These are phyloP conservation scores for Ophiocordyceps camponoti-saundersi DNA, from an alignment of 2,329 filamentous ascomycete species.

Conservation along the genomic window DNA sequence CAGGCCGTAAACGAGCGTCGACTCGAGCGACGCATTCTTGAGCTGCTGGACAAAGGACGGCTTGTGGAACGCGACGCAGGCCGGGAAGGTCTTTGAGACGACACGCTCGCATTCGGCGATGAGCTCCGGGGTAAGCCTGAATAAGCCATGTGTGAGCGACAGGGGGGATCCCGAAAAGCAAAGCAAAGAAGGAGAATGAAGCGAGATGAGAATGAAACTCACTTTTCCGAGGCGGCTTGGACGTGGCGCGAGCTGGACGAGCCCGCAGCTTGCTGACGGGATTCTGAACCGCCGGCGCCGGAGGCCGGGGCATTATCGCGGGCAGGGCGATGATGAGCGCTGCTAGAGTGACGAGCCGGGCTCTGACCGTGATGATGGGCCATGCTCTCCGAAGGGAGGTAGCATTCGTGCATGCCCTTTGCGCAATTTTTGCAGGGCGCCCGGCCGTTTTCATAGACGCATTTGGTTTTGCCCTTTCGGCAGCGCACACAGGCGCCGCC, in stretches of 20 bases:
- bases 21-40: conserved; percentile 36
- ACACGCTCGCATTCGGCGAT: conserved; percentile 42
- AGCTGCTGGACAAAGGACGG: conserved; percentile 43
- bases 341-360: conserved; percentile 29
- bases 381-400: conserved; percentile 42
- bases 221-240: conserved; percentile 35
- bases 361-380: conserved; percentile 42
- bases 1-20: conserved; percentile 39
- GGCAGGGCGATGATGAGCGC: conserved; percentile 27
- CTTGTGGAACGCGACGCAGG: conserved; percentile 46
- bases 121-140: conserved; percentile 36
- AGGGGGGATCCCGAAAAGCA: background rate
- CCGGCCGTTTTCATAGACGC: conserved; percentile 44
- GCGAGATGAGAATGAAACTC: too few species aligned
- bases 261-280: conserved; percentile 23
- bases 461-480: conserved; percentile 48
- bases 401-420: conserved; percentile 47
- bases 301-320: conserved; percentile 38
- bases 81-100: conserved; percentile 42
- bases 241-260: conserved; percentile 29
- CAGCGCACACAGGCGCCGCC: conserved; percentile 45
- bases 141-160: background rate
- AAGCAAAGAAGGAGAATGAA: background rate
- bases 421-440: conserved; percentile 48
- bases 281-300: conserved; percentile 27